These are phyloP conservation scores for Diplodia sapinea DNA, from an alignment of 2,329 filamentous ascomycete genomes.

Conservation along the genomic window DNA sequence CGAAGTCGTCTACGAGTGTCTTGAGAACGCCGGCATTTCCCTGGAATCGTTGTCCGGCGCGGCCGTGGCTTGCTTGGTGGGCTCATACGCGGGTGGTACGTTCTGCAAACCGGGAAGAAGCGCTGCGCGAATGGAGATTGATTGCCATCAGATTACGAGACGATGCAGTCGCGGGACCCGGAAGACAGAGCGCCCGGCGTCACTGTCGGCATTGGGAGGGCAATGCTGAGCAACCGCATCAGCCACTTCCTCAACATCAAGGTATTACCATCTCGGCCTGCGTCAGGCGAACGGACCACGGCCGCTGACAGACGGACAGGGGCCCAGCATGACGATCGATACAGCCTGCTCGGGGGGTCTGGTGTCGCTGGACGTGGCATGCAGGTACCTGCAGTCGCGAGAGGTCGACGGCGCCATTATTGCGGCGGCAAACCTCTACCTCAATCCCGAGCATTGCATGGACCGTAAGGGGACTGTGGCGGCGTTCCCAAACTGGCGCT, in stretches of 20 bases:
- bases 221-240: no score
- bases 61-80: conserved; percentile 3
- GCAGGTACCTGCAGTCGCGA: conserved; percentile 34
- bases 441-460: not conserved
- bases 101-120: no score
- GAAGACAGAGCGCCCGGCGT: no score
- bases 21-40: conserved; percentile 43
- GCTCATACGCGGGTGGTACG: no score
- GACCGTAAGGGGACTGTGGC: no score
- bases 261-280: not conserved
- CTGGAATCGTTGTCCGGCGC: no score
- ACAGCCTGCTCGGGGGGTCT: conserved; percentile 43
- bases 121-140: no score
- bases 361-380: conserved; percentile 41
- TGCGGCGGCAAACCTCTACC: conserved; percentile 22
- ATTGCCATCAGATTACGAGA: no score
- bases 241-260: not conserved
- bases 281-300: conserved; percentile 33
- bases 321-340: conserved; percentile 44
- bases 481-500: no score
- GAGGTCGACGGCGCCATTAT: no score
- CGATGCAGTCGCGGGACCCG: no score
- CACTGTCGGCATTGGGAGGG: no score
- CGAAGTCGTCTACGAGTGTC: conserved; percentile 45
- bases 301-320: conserved; percentile 37